Percentiles rank a stretch among this genome's conserved stretches.
Conservation (phyloP, 495 filamentous ascomycete genomes). For the Aspergillus nanangensis region DNA sequence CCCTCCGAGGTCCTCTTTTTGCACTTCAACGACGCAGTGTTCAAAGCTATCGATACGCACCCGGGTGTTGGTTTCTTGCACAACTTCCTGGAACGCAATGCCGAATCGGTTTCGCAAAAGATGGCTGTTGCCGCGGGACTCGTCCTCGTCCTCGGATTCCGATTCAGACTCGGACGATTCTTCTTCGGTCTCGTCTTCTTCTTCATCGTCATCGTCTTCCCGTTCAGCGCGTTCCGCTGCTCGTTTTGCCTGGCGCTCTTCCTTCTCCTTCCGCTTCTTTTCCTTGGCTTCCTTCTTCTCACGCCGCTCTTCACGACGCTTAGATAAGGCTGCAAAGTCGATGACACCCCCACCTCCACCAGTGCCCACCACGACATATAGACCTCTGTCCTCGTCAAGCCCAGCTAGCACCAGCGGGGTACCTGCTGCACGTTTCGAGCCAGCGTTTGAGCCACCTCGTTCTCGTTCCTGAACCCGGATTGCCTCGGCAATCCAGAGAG, state of each 20-base stretch:
- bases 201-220: constrained; percentile 54
- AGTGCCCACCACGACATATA: constrained; percentile 88
- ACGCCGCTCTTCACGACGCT: constrained; percentile 58
- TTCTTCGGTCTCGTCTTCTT: constrained; percentile 51
- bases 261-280: constrained; percentile 57
- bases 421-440: constrained; percentile 50
- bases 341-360: constrained; percentile 64
- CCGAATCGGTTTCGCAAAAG: constrained; percentile 84
- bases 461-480: constrained; percentile 85
- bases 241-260: constrained; percentile 50
- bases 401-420: constrained; percentile 87
- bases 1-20: constrained; percentile 86
- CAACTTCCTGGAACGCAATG: constrained; percentile 92
- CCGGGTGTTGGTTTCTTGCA: constrained; percentile 82
- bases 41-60: constrained; percentile 96
- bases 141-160: constrained; percentile 57
- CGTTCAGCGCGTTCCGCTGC: constrained; percentile 42
- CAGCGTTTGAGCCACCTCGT: constrained; percentile 62
- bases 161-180: constrained; percentile 53
- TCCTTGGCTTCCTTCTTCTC: constrained; percentile 56
- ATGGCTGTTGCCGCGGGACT: constrained; percentile 49
- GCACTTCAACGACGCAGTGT: constrained; percentile 93
- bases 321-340: constrained; percentile 59
- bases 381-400: constrained; percentile 79
- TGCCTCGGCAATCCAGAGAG: constrained; percentile 91